Base-by-base conservation (phyloP, 148 eudicot species). In the Camellia granthamiana region DNA sequence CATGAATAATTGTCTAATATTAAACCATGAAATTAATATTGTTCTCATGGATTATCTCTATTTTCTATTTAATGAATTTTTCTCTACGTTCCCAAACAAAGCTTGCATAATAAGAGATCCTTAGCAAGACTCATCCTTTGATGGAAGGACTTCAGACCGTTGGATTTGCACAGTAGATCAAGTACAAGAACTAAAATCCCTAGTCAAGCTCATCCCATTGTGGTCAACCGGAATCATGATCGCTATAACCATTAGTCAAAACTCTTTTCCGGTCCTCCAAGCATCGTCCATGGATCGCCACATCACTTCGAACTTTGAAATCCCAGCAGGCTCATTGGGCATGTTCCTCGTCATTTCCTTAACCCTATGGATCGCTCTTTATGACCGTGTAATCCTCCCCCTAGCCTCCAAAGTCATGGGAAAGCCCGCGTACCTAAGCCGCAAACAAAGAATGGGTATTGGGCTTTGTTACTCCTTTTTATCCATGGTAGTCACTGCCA, bases 111-210 rank as follows among this genome's bases (percentile, higher is more conserved):
- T 88, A 38, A 75, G n/a, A 70, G 83, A 87, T 69, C 78, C 85
- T 7, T 54, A 76, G 56, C 60, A 84, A 80, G 89, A 90, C 54
- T 54, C 83, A 42, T 76, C 78, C 21, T 54, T 77, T 0, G 84
- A 87, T 42, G 90, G 91, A 74, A 74, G 23, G n/a, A 82, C 87
- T 42, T 71, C 56, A 43, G 72, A 91, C 74, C 84, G 88, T 19
- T 86, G 89, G 90, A 65, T 93, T 55, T 89, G 91, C 82, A 89
- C 90, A 1, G 85, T 91, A 12, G 91, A 90, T 52, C 88, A 90
- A 74, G 91, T 90, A 7, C 90, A 91, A 74, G 91, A 89, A 75
- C 76, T 93, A 43, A 93, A 93, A 80, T 79, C 92, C 7, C 74
- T 90, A 2, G 47, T 93, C 18, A 87, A 79, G 74, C 84, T 91